These are phyloP conservation scores for Bryoerythrophyllum caledonicum DNA, from an alignment of 225 moss, liverwort and hornwort genomes.

Conservation along the genomic window DNA sequence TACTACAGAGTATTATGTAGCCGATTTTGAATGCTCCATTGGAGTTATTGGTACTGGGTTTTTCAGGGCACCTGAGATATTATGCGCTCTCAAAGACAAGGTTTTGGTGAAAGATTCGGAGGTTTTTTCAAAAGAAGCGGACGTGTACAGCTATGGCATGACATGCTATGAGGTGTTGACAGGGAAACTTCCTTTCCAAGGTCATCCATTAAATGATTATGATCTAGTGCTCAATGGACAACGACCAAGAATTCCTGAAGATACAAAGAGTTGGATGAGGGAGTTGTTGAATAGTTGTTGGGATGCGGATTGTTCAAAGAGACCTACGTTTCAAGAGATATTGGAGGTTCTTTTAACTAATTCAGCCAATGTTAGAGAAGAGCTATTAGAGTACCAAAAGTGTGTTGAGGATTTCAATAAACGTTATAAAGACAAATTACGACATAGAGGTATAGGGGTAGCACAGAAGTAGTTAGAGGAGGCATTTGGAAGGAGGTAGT, in stretches of 20 bases:
- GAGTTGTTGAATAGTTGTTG: background rate
- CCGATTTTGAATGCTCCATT: background rate
- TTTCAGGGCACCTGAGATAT: background rate
- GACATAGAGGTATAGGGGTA: background rate
- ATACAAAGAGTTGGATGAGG: background rate
- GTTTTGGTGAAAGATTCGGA: too few species aligned
- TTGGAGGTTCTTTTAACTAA: too few species aligned
- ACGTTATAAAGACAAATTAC: too few species aligned
- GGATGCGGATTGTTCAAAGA: background rate
- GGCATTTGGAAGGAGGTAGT: background rate
- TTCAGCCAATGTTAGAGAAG: background rate
- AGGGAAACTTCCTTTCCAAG: background rate
- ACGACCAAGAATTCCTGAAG: background rate
- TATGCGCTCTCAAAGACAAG: background rate
- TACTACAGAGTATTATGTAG: background rate
- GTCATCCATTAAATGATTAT: background rate
- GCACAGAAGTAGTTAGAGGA: background rate
- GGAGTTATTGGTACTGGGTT: background rate
- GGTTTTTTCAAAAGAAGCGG: background rate
- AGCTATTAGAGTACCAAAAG: rapidly evolving
- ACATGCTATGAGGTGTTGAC: background rate
- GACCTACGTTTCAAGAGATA: too few species aligned
- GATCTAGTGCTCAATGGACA: background rate
- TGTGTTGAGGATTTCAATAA: background rate
- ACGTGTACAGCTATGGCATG: background rate